Evolutionary conservation across 805 yeast genomes (phyloP), one percentile per base, ranked within the genome.

Genomic region (Allodekkera sacchari): DNA sequence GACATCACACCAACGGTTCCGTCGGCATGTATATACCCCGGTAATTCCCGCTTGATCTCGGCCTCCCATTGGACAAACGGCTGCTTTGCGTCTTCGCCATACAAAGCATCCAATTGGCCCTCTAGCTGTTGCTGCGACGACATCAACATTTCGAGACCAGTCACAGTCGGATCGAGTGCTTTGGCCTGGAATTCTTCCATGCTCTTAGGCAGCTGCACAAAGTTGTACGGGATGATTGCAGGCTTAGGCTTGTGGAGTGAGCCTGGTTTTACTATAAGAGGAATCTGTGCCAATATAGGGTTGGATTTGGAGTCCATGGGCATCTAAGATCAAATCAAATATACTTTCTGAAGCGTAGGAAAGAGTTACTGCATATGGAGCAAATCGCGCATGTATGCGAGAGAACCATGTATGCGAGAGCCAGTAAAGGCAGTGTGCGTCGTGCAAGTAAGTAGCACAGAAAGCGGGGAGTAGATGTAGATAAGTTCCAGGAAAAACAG

Each of bases 21-120:
- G 25, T 43, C 50, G 3, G 38, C 35, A 8, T 38, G 35, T 25
- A 50, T 43, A 28, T 52, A 52, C 2, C 57, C 57, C 7, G 57
- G 57, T 2, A 48, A 50, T 30, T 42, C 35, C 18, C 26, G 29
- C 14, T 44, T 31, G 2, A 44, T 31, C 9, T 40, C 39, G 9
- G 26, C 39, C 32, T 48, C 52, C 56, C 56, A 52, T 1, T 37
- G 32, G 3, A 31, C 22, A 22, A 39, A 51, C 27, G 17, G 17
- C 20, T 12, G 5, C 19, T 22, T 25, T 3, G 10, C 17, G 5
- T 22, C 33, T 24, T 24, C 22, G 2, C 20, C 6, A 16, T 29
- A 27, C 7, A 12, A 11, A 2, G 8, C 23, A 17, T 17, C 37
- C 30, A 25, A 26, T n/a, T 22, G 25, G n/a, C 20, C 32, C 14